Evolutionary conservation across 306 rosid genomes (phyloP).

Genomic region (Alnus rubra): DNA sequence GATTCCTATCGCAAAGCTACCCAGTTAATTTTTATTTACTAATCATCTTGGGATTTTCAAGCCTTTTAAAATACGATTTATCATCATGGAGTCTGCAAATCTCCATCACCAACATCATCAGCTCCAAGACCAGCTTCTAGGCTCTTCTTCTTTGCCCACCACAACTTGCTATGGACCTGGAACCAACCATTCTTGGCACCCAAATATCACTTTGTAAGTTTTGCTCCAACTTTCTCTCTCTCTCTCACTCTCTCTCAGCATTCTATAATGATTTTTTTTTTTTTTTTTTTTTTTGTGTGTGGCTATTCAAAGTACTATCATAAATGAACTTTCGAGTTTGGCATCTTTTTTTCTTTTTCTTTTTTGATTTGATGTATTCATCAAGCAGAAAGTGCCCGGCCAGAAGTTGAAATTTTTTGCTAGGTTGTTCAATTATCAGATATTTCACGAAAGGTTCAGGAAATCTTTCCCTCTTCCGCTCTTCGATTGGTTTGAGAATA

Average conservation of each 20-base stretch:
- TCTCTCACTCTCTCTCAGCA: background rate
- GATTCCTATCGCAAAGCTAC: constrained; percentile 50
- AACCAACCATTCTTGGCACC: constrained; percentile 52
- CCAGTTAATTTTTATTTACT: constrained; percentile 30
- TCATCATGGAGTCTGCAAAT: constrained; percentile 73
- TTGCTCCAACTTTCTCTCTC: constrained; percentile 5
- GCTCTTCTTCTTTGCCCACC: constrained; percentile 38
- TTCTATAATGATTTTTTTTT: background rate
- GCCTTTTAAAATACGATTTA: constrained; percentile 31
- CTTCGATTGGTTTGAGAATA: background rate
- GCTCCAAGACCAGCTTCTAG: constrained; percentile 54
- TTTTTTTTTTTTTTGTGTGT: too few relatives aligned
- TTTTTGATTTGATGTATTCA: constrained; percentile 9
- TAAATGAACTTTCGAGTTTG: constrained; percentile 16
- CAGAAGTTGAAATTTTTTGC: background rate
- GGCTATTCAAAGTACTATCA: constrained; percentile 12
- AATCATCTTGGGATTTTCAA: constrained; percentile 88
- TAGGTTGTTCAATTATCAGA: background rate
- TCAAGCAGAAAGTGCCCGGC: background rate
- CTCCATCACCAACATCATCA: constrained; percentile 60
- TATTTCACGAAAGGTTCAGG: background rate
- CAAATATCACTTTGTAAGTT: constrained; percentile 55
- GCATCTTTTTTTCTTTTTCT: constrained; percentile 3
- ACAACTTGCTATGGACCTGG: constrained; percentile 48
- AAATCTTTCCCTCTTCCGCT: background rate